phyloP scores from a whole-genome alignment of 768 basidiomycete genomes.

The Tricholoma furcatifolium region DNA sequence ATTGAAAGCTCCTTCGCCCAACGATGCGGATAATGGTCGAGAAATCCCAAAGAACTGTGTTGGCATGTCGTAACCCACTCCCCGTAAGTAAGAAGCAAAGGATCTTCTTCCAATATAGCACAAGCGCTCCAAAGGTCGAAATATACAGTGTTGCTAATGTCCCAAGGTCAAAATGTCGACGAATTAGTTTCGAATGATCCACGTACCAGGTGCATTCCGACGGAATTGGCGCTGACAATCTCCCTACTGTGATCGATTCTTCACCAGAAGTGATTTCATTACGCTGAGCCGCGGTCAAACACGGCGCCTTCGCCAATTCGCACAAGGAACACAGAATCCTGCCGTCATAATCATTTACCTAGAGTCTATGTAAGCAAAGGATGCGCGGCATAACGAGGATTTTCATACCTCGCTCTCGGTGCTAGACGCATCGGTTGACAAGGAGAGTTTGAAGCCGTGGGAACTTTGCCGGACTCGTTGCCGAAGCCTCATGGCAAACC shows the following conservation, averaged over 20 bases:
- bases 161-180: neutral
- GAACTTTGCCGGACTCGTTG: neutral
- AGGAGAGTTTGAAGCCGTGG: neutral
- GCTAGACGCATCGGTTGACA: neutral
- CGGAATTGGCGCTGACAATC: neutral
- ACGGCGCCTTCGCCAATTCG: slow-evolving; percentile 1
- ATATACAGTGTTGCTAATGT: slow-evolving; percentile 28
- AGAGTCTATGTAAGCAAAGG: neutral
- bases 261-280: neutral
- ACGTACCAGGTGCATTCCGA: slow-evolving; percentile 20
- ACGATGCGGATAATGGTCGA: slow-evolving; percentile 7
- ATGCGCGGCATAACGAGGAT: neutral
- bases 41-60: slow-evolving; percentile 10
- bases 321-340: slow-evolving; percentile 11
- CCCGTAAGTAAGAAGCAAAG: slow-evolving; percentile 1
- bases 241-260: neutral
- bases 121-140: slow-evolving; percentile 29
- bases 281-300: slow-evolving; percentile 8
- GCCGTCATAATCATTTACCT: slow-evolving; percentile 11
- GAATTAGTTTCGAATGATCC: neutral
- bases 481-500: neutral
- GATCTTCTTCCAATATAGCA: slow-evolving; percentile 6
- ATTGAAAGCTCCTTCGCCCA: neutral
- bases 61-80: slow-evolving; percentile 11
- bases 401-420: neutral